Base-by-base conservation (phyloP, 352 stramenopile species). In the Pythium chondricola region DNA sequence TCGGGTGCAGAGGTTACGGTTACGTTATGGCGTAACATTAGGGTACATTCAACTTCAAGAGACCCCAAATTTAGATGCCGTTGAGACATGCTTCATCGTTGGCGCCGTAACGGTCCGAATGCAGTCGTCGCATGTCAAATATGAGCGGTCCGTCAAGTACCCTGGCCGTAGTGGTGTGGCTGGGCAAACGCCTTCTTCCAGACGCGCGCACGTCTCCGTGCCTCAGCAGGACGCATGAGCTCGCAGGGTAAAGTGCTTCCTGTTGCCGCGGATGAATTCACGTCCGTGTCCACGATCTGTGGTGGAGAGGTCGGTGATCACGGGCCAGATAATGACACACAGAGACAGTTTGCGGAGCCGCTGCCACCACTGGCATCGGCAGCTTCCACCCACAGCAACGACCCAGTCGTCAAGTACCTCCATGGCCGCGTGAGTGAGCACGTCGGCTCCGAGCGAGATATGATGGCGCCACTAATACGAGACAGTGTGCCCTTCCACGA, bases 251-350 rank as follows among this genome's bases (percentile, higher is more conserved):
- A 52, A 24, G 45, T 52, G 4, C 29, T 52, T 7, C 45, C 45
- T 4, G n/a, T n/a, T n/a, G 35, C 41, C 7, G 35, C 11, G 2
- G 45, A 36, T 6, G 45, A 44, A 8, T 52, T 52, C 45, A 52
- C 45, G n/a, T 31, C 39, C n/a, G 39, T 45, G 21, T 45, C 39
- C 6, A 6, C 45, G 33, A 13, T 52, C 25, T 7, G 6, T 6
- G 8, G 31, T 27, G 16, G 16, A 24, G 24, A 52, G 7, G 27
- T 4, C 20, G 30, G 6, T 29, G 27, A 20, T 20, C 4, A 22
- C 38, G 38, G n/a, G 4, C 16, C 20, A 8, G 7, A 44, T 9
- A 13, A 16, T 7, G 38, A 24, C 17, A 29, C 25, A 4, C 7
- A 13, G 5, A 20, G 20, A 32, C 21, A 33, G 13, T 33, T 13